Evolutionary conservation across 495 filamentous ascomycete genomes (phyloP), one percentile per base, ranked within the genome.

Genomic region (Lepraria neglecta): DNA sequence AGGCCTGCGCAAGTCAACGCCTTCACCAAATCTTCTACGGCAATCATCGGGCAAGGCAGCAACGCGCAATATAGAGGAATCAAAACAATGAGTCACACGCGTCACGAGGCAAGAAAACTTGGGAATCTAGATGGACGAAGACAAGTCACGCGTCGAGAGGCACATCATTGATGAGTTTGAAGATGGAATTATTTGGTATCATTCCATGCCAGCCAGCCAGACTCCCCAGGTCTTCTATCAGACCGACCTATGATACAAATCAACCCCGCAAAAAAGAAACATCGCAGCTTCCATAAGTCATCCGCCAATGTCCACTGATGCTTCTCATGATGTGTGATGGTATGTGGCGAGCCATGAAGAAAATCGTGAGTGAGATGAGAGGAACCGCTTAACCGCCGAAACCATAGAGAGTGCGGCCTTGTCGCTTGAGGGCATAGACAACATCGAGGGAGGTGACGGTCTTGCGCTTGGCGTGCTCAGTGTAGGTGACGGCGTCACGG

Each of bases 401-500:
- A 84, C 92, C 92, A 82, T 97, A 96, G 65, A 96, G 88, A 77
- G 91, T 96, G 70, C 78, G 90, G 76, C 92, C 92, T 81, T 95
- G 90, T 77, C 92, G 85, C 88, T 95, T 95, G 75, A 97, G 87
- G 69, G 90, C 91, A 71, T 96, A 97, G 78, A 97, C 92, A 60
- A 97, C 92, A 72, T 97, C 92, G 71, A 96, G 87, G 27, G 91
- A 96, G 50, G 91, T 95, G 80, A 97, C 92, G 53, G 92, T 97
- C 89, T 97, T 97, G 77, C 92, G 88, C 86, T 95, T 95, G 82
- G 91, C 90, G 83, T 95, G 90, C 82, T 97, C 92, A 66, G 90
- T 96, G 86, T 96, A 98, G 76, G 95, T 97, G 82, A 97, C 92
- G 68, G 92, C 92, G 68, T 97, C 92, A 82, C 91, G 91, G 78